Conservation (phyloP, 78 protist species). For the Creolimax fragrantissima region DNA sequence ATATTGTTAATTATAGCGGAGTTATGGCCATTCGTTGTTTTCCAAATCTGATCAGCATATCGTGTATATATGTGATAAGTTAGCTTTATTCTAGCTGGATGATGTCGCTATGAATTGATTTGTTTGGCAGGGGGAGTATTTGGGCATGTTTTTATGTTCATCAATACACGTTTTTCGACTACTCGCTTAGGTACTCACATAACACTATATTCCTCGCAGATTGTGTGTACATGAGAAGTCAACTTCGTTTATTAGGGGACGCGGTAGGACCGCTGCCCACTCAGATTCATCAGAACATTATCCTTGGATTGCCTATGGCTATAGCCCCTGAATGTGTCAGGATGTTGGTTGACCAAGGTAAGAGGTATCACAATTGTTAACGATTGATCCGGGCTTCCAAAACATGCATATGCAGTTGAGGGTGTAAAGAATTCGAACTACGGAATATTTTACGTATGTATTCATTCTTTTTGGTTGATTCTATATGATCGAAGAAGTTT, state of each 20-base stretch:
- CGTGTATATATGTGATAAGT: not conserved
- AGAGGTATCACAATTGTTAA: no score
- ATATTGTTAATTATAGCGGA: no score
- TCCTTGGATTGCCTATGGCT: not conserved
- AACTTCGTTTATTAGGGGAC: not conserved
- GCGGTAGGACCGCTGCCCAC: not conserved
- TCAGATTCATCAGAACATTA: not conserved
- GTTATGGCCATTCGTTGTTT: no score
- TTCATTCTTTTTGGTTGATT: no score
- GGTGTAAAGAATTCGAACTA: no score
- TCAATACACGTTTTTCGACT: not conserved
- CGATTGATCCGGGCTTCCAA: no score
- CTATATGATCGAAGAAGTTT: no score
- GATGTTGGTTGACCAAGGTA: not conserved
- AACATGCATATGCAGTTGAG: no score
- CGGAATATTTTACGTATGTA: no score
- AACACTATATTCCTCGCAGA: not conserved
- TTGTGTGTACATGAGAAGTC: not conserved
- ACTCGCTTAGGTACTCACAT: no score
- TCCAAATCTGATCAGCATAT: no score
- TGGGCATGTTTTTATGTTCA: not conserved
- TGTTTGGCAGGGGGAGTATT: not conserved
- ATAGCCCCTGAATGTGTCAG: not conserved
- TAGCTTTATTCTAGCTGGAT: not conserved
- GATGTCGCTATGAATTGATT: not conserved